Percentiles rank a stretch among this genome's conserved stretches.
Evolutionary conservation across 2,329 filamentous ascomycete genomes (phyloP).

Genomic region (Exophiala alcalophila): DNA sequence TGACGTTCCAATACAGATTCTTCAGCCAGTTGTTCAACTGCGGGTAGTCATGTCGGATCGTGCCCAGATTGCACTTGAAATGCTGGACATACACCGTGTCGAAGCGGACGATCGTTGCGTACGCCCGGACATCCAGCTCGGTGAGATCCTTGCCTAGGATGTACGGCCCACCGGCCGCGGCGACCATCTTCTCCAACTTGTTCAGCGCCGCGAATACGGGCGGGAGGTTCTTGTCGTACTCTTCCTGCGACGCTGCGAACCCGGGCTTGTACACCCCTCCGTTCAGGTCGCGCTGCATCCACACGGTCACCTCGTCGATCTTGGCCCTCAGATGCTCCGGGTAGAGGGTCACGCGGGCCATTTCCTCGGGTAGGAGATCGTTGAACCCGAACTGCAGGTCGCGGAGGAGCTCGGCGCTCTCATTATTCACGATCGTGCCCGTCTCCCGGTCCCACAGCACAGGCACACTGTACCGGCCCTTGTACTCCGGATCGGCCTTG

Average conservation of each 20-base stretch:
- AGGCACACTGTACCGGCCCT: constrained; percentile 60
- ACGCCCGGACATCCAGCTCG: constrained; percentile 59
- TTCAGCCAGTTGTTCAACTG: constrained; percentile 60
- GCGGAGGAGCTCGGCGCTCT: constrained; percentile 57
- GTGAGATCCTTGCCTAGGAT: constrained; percentile 56
- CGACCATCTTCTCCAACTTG: constrained; percentile 52
- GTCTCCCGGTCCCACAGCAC: constrained; percentile 61
- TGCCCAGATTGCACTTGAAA: constrained; percentile 65
- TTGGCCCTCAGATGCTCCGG: constrained; percentile 46
- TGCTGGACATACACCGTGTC: constrained; percentile 63
- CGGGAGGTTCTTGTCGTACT: constrained; percentile 55
- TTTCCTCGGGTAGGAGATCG: constrained; percentile 43
- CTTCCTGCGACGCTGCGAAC: constrained; percentile 55
- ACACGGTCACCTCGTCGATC: constrained; percentile 54
- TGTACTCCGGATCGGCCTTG: constrained; percentile 58
- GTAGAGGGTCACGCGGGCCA: constrained; percentile 51
- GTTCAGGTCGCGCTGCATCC: constrained; percentile 58
- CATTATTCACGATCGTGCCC: constrained; percentile 59
- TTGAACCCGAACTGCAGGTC: constrained; percentile 59
- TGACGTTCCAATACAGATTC: constrained; percentile 56
- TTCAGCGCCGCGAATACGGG: constrained; percentile 60
- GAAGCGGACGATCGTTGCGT: constrained; percentile 58
- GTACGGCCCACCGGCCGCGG: constrained; percentile 52
- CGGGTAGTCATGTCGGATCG: constrained; percentile 59
- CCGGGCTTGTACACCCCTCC: constrained; percentile 61